Evolutionary conservation across 164 flowering plant genomes (phyloP), one percentile per base, ranked within the genome.

Genomic region (Tinospora cordifolia): DNA sequence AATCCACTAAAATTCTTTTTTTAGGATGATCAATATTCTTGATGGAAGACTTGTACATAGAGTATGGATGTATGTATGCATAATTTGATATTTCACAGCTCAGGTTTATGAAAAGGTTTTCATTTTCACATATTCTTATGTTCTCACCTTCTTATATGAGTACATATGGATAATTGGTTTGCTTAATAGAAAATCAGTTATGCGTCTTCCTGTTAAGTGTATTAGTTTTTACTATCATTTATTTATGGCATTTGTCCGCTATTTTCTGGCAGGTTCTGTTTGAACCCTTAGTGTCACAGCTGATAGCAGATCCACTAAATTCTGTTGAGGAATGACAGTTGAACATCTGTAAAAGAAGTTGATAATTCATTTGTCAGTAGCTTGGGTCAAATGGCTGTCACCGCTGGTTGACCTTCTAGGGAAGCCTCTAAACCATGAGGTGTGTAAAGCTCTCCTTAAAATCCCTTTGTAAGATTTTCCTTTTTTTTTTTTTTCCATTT

Each of bases 361-460:
- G 96, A 92, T 79, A 89, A 85, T 57, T 70, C 84, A 41, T 74
- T 91, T 79, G 92, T 94, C 67, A 65, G 72, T n/a, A 90, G 96
- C 75, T 65, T 88, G 64, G 96, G 96, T 65, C 97, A 92, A 80
- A 91, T 94, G 98, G 97, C 98, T 69, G 87, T 88, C 44, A 79
- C 92, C 60, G 86, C 91, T 21, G 96, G 93, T 54, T 66, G 98
- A 94, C 78, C 90, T 90, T 47, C 78, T 90, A 3, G 91, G 98
- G 97, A 92, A 92, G 71, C 87, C 92, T 25, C 77, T 94, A 60
- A 94, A 90, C 74, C 92, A 91, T 73, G 97, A 91, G 92, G 97
- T 88, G 67, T 71, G 77, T 68, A 19, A 41, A 25, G 34, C 51
- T 27, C 44, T 66, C 12, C 62, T 1, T 30, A 30, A 30, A 30